Evolutionary conservation across 2,329 filamentous ascomycete species (phyloP).

Genomic region (Colletotrichum liaoningense): DNA sequence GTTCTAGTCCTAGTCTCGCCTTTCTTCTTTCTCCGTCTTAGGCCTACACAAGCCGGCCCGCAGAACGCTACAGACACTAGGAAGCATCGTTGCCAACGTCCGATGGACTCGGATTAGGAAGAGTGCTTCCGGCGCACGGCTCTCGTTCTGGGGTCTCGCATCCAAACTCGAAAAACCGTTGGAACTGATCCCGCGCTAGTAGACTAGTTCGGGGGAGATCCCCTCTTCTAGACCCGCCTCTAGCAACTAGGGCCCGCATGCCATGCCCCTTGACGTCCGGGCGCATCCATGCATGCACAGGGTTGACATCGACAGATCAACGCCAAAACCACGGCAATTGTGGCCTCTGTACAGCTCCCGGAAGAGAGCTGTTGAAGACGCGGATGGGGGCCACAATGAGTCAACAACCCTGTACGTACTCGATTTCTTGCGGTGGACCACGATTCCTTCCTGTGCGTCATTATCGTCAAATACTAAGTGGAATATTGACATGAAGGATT

Average conservation of each 20-base stretch:
- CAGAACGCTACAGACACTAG: too few species aligned
- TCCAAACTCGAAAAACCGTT: slow-evolving; percentile 4
- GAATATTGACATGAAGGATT: not conserved
- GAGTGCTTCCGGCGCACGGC: not conserved
- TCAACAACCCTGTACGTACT: slow-evolving; percentile 21
- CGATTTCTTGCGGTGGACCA: not conserved
- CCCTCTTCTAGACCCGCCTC: slow-evolving; percentile 2
- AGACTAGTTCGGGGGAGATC: not conserved
- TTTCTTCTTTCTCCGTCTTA: not conserved
- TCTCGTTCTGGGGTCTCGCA: not conserved
- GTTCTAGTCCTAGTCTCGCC: not conserved
- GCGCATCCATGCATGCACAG: not conserved
- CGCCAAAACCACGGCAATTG: slow-evolving; percentile 3
- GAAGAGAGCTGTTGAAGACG: not conserved
- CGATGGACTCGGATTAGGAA: not conserved
- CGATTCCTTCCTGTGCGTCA: slow-evolving; percentile 2
- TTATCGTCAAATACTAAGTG: slow-evolving; percentile 3
- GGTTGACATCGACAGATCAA: slow-evolving; percentile 9
- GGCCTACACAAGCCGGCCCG: not conserved
- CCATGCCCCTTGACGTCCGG: not conserved
- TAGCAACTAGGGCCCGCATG: slow-evolving; percentile 4
- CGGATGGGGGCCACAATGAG: slow-evolving; percentile 4
- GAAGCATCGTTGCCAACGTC: not conserved
- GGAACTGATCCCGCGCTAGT: not conserved
- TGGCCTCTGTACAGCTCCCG: not conserved